Percentiles rank a stretch among this genome's conserved stretches.
Conservation (phyloP, 2,329 filamentous ascomycete genomes). For the Calonectria pauciramosa region DNA sequence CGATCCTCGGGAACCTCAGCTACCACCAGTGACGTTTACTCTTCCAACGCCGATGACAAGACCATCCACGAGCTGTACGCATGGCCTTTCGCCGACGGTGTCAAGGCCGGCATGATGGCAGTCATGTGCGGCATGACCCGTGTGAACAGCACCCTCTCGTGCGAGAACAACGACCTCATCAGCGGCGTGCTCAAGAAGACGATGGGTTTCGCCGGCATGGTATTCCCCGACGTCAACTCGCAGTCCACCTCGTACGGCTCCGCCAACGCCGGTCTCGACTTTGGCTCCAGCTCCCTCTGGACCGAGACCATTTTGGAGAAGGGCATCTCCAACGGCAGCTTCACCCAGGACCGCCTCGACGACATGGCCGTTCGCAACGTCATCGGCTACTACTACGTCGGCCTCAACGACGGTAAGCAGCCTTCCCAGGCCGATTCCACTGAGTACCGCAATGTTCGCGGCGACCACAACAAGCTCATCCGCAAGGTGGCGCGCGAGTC, state of each 20-base stretch:
- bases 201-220: constrained; percentile 77
- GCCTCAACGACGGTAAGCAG: constrained; percentile 51
- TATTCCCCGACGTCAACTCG: constrained; percentile 68
- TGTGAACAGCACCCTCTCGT: not conserved
- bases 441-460: constrained; percentile 62
- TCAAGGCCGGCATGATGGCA: constrained; percentile 10
- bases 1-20: constrained; percentile 8
- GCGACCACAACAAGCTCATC: constrained; percentile 59
- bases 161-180: constrained; percentile 60
- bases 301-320: constrained; percentile 8
- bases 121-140: constrained; percentile 12
- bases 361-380: constrained; percentile 3
- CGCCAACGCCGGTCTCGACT: constrained; percentile 15
- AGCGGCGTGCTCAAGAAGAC: constrained; percentile 80
- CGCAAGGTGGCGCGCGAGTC: constrained; percentile 66
- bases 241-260: not conserved
- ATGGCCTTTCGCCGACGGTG: constrained; percentile 8
- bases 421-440: constrained; percentile 64
- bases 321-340: constrained; percentile 18
- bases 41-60: constrained; percentile 10
- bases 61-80: constrained; percentile 1
- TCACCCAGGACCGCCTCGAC: constrained; percentile 14
- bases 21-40: not conserved
- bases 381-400: constrained; percentile 19
- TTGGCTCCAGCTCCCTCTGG: constrained; percentile 7